phyloP scores from a whole-genome alignment of 805 yeast genomes.

The Metschnikowia reukaufii region DNA sequence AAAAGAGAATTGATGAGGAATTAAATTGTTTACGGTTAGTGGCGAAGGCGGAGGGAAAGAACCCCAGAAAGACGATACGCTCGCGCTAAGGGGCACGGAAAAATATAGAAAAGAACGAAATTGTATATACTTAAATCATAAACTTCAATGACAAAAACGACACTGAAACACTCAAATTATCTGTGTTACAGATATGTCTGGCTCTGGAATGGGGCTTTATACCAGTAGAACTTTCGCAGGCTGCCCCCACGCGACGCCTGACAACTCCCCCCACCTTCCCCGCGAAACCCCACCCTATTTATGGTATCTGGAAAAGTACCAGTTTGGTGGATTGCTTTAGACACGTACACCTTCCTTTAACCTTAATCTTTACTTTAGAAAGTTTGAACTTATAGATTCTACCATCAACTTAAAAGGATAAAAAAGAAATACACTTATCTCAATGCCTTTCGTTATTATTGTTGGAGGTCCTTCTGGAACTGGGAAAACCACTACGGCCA shows the following conservation, averaged over 20 bases:
- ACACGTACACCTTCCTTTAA: no score
- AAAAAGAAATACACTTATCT: no score
- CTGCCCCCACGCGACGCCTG: conserved; percentile 1
- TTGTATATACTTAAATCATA: not conserved
- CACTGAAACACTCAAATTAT: no score
- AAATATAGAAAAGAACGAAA: no score
- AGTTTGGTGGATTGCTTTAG: not conserved
- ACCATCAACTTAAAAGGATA: no score
- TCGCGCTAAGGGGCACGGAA: not conserved
- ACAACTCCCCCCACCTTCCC: conserved; percentile 4
- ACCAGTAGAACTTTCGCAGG: not conserved
- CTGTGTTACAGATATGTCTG: not conserved
- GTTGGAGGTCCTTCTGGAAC: conserved; percentile 97
- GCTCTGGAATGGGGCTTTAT: not conserved
- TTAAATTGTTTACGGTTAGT: conserved; percentile 25
- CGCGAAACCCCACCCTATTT: conserved; percentile 7
- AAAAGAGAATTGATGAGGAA: conserved; percentile 56
- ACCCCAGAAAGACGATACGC: not conserved
- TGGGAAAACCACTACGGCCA: conserved; percentile 84
- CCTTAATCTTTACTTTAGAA: no score
- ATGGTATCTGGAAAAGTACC: not conserved
- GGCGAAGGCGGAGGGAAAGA: conserved; percentile 7
- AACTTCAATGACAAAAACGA: not conserved
- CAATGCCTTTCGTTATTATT: conserved; percentile 44
- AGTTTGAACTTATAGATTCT: no score